Evolutionary conservation across 805 yeast species (phyloP), one percentile per base, ranked within the genome.

Genomic region (Grigorovia yakushimaensis): DNA sequence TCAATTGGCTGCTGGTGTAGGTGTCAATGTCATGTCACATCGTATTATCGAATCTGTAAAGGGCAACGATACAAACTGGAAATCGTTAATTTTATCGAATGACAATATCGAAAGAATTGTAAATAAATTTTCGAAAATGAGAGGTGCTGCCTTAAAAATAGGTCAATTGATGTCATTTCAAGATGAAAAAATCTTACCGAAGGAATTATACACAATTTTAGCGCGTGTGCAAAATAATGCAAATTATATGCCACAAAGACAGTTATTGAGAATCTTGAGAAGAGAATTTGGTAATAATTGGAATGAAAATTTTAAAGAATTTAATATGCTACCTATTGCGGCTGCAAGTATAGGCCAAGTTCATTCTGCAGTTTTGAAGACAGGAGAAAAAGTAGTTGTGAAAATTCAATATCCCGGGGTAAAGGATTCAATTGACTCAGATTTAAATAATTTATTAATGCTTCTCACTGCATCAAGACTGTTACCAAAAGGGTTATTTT

Each of bases 311-410:
- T 93, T 87, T 61, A 67, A 81, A 10, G 69, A 77, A 1, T 93
- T 93, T 64, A 87, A 88, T 48, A 93, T 86, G 54, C 73, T 83
- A 20, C 98, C 98, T 5, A 78, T 93, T 47, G 98, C 98, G 0
- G 97, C 98, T 2, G 96, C 98, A 0, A 88, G 96, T 5, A 93
- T 93, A 54, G 97, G 98, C 2, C 98, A 93, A 66, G 98, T 93
- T 6, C 98, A 93, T 65, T 74, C 72, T 36, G 98, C 96, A 1
- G 79, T 77, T 19, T 71, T 88, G 15, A 75, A 71, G 43, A 81
- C 76, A 47, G 77, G 81, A 38, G 79, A 79, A 21, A 77, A 78
- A 37, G 96, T 89, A 19, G 98, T 95, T 10, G 95, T 91, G 10
- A 93, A 93, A 62, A 89, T 91, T 7, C 98, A 93, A 66, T 93